Conservation (phyloP, 2,329 filamentous ascomycete species). For the Capronia americana region DNA sequence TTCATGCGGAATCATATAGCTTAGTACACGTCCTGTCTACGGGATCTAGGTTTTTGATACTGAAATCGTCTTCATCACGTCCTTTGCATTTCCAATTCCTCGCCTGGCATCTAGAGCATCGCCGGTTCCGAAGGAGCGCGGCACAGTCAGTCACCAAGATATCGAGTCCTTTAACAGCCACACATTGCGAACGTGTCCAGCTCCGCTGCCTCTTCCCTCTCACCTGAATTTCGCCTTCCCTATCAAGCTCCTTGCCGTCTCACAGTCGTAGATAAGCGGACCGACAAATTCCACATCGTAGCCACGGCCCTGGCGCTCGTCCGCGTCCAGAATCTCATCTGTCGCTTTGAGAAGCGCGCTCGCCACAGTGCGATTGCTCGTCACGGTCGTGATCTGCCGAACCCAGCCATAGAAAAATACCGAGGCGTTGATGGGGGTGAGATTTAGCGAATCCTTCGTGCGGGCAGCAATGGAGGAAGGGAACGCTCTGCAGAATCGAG, state of each 20-base stretch:
- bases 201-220: constrained; percentile 41
- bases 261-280: constrained; percentile 69
- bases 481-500: constrained; percentile 7
- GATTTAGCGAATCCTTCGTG: constrained; percentile 42
- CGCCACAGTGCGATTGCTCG: constrained; percentile 71
- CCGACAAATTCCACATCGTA: constrained; percentile 59
- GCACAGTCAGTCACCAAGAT: background rate
- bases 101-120: too few relatives aligned
- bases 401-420: constrained; percentile 78
- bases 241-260: constrained; percentile 69
- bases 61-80: background rate
- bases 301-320: constrained; percentile 49
- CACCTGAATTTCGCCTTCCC: constrained; percentile 64
- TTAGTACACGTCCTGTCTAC: background rate
- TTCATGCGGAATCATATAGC: background rate
- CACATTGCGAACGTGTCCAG: background rate
- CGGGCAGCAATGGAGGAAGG: constrained; percentile 20
- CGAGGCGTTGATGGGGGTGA: constrained; percentile 69
- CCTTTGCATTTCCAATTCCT: background rate
- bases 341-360: constrained; percentile 64
- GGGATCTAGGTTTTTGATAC: background rate
- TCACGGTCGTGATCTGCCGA: constrained; percentile 68
- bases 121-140: background rate
- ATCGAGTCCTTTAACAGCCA: background rate
- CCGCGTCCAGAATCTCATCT: constrained; percentile 33